Evolutionary conservation across 768 basidiomycete species (phyloP), one percentile per base, ranked within the genome.

Genomic region (Pleurotus giganteus): DNA sequence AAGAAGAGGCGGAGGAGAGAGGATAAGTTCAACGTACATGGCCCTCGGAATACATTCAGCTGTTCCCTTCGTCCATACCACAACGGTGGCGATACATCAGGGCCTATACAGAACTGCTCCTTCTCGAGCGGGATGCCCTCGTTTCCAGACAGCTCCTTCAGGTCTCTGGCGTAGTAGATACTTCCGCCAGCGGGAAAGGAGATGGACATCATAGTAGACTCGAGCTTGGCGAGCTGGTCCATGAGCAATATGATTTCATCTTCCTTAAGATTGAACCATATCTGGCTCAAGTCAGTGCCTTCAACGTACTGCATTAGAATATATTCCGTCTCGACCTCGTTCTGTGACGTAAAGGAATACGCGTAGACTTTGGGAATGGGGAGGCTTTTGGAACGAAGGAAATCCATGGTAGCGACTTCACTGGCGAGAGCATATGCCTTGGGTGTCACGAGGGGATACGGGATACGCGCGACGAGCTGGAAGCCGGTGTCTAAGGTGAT

Each of bases 141-240:
- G n/a, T 58, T 63, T 32, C 61, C 62, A n/a, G 67, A 57, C 24
- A 66, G 58, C 57, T 71, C 64, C 68, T 70, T 60, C 64, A 77
- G 47, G 65, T 79, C 72, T 41, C 65, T 29, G 31, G 69, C 44
- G 50, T 66, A 77, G 62, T 76, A 77, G 4, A 77, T 64, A 65
- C 74, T 74, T 58, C 77, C 74, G 51, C 75, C 71, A 63, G 73
- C 75, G 1, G 75, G 75, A 59, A 76, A 75, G 43, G 69, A 6
- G 24, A 72, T 65, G 21, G 71, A 72, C 75, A 77, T 75, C 66
- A 77, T 71, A 1, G 8, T 54, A 2, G 71, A 65, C 66, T 78
- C 76, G 55, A 77, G 52, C 54, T 75, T 39, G 49, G 60, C 63
- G 21, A 77, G 66, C 60, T 77, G 72, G 54, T 64, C 64, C 57